Conservation (phyloP, 2,329 filamentous ascomycete species). For the Diaporthe citrichinensis region DNA sequence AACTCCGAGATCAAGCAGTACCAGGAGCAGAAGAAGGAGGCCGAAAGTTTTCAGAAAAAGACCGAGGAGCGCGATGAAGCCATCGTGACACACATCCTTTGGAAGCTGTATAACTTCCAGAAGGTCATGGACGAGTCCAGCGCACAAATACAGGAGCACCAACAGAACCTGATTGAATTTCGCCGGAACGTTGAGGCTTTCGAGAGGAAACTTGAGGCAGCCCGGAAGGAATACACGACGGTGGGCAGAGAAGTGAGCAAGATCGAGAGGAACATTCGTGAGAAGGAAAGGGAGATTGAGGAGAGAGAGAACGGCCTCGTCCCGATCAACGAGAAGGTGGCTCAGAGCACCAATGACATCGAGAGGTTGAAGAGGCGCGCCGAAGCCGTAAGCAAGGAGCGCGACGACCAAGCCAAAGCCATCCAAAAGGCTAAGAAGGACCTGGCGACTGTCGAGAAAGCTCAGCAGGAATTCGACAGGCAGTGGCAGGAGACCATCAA, state of each 20-base stretch:
- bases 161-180: conserved; percentile 94
- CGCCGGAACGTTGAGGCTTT: conserved; percentile 89
- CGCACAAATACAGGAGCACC: conserved; percentile 90
- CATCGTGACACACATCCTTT: conserved; percentile 92
- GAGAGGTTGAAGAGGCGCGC: conserved; percentile 78
- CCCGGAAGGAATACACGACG: conserved; percentile 85
- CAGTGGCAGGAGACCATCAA: conserved; percentile 89
- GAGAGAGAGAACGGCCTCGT: conserved; percentile 88
- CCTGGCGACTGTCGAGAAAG: conserved; percentile 87
- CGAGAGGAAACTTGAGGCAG: conserved; percentile 83
- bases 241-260: conserved; percentile 83
- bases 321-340: conserved; percentile 92
- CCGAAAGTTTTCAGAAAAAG: conserved; percentile 93
- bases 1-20: conserved; percentile 99
- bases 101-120: conserved; percentile 97
- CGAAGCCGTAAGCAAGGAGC: conserved; percentile 80
- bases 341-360: conserved; percentile 80
- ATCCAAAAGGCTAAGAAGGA: conserved; percentile 85
- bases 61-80: conserved; percentile 91
- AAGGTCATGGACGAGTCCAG: conserved; percentile 93
- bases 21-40: conserved; percentile 95
- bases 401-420: conserved; percentile 76
- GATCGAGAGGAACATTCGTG: conserved; percentile 87
- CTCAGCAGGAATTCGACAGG: conserved; percentile 87
- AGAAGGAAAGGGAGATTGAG: conserved; percentile 89